Percentiles rank a stretch among this genome's conserved stretches.
These are phyloP conservation scores for Rhododendron henanense DNA, from an alignment of 148 eudicot genomes.

Conservation along the genomic window DNA sequence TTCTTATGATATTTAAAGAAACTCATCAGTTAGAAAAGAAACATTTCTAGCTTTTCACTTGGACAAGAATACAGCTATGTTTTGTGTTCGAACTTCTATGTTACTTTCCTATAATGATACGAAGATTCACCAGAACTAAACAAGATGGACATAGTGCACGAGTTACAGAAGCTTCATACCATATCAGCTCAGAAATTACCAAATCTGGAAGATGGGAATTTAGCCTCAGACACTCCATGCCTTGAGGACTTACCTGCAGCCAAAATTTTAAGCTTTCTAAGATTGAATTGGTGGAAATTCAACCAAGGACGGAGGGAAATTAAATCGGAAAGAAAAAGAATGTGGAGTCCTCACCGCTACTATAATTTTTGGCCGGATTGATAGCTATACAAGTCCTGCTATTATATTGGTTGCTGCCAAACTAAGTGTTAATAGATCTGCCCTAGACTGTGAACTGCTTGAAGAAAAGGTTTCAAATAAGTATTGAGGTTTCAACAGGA, in stretches of 20 bases:
- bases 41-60: not conserved
- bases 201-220: conserved; percentile 3
- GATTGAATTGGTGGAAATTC: not conserved
- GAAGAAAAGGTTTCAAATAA: conserved; percentile 6
- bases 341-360: conserved; percentile 42
- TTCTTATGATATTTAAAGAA: not conserved
- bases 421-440: conserved; percentile 87
- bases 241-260: conserved; percentile 72
- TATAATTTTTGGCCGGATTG: conserved; percentile 77
- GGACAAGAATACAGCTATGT: not conserved
- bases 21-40: not conserved
- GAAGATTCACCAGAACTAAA: not conserved
- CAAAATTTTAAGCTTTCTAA: conserved; percentile 5
- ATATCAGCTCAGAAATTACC: conserved; percentile 60
- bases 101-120: not conserved
- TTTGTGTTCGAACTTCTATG: not conserved
- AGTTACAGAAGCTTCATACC: conserved; percentile 29
- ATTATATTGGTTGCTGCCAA: conserved; percentile 83
- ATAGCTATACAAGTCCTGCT: conserved; percentile 84
- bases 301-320: not conserved
- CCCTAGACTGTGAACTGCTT: conserved; percentile 89
- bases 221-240: conserved; percentile 60
- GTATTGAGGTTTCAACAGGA: not conserved
- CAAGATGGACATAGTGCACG: not conserved
- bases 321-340: not conserved